Conservation (phyloP, 257 asterid genomes). For the Solanum paucissectum region DNA sequence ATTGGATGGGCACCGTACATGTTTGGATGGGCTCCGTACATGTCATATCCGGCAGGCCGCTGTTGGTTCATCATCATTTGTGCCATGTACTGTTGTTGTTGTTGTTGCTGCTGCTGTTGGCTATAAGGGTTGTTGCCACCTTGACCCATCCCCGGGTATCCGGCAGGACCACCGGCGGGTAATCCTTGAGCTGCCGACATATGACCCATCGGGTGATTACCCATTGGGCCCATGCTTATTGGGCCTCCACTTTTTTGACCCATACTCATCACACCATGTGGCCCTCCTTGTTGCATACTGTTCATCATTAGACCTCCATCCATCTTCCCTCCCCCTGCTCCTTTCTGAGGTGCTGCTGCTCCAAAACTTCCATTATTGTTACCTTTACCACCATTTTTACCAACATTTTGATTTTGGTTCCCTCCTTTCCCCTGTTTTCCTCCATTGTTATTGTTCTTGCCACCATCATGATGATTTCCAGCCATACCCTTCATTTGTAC, state of each 20-base stretch:
- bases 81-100: constrained; percentile 42
- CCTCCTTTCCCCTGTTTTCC: constrained; percentile 20
- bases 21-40: constrained; percentile 29
- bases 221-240: constrained; percentile 35
- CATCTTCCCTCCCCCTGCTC: constrained; percentile 29
- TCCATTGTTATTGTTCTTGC: constrained; percentile 8
- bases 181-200: constrained; percentile 44
- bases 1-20: constrained; percentile 34
- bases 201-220: constrained; percentile 25
- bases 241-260: constrained; percentile 22
- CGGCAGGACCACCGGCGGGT: constrained; percentile 31
- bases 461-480: constrained; percentile 14
- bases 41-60: constrained; percentile 30
- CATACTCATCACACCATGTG: constrained; percentile 22
- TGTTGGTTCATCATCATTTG: constrained; percentile 62
- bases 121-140: constrained; percentile 26
- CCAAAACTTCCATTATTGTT: constrained; percentile 21
- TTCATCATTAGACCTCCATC: constrained; percentile 24
- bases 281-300: constrained; percentile 23
- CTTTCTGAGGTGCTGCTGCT: constrained; percentile 19
- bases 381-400: constrained; percentile 9
- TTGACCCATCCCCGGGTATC: constrained; percentile 18
- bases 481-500: constrained; percentile 26
- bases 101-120: constrained; percentile 17
- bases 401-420: constrained; percentile 7